Conservation (phyloP, 805 yeast species). For the Pichia ethanolica region DNA sequence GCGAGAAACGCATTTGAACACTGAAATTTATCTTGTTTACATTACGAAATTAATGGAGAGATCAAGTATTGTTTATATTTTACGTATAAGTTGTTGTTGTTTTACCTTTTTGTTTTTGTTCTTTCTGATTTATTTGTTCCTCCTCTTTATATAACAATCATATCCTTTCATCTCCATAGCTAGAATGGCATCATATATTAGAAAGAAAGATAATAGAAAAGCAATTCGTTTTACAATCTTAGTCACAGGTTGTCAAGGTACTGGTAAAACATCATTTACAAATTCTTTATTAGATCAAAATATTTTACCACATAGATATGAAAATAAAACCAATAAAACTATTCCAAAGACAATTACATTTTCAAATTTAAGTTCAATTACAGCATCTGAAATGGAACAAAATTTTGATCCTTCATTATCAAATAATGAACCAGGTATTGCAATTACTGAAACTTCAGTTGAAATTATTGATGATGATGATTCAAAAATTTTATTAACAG, state of each 20-base stretch:
- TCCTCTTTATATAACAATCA: too few relatives aligned
- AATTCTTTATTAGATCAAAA: conserved; percentile 59
- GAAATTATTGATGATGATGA: conserved; percentile 59
- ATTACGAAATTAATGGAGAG: too few relatives aligned
- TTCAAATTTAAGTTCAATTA: conserved; percentile 51
- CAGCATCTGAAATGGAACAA: conserved; percentile 49
- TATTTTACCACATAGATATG: conserved; percentile 52
- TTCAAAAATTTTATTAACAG: conserved; percentile 43
- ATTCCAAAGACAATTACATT: conserved; percentile 47
- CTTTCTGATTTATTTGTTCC: too few relatives aligned
- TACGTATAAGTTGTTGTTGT: too few relatives aligned
- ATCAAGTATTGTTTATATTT: too few relatives aligned
- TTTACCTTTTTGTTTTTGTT: too few relatives aligned
- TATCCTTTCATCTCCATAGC: not conserved
- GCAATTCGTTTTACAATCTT: conserved; percentile 68
- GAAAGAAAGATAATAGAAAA: conserved; percentile 61
- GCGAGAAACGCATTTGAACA: too few relatives aligned
- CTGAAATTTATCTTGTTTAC: too few relatives aligned
- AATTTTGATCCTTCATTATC: conserved; percentile 57
- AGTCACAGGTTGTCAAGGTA: conserved; percentile 67
- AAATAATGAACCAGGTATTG: conserved; percentile 64
- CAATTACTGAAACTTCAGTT: conserved; percentile 58
- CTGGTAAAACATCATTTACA: conserved; percentile 72
- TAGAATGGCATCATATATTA: conserved; percentile 26
- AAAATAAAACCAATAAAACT: conserved; percentile 18